Percentiles rank a stretch among this genome's conserved stretches.
Conservation (phyloP, 345 rosid genomes). For the Laguncularia racemosa region DNA sequence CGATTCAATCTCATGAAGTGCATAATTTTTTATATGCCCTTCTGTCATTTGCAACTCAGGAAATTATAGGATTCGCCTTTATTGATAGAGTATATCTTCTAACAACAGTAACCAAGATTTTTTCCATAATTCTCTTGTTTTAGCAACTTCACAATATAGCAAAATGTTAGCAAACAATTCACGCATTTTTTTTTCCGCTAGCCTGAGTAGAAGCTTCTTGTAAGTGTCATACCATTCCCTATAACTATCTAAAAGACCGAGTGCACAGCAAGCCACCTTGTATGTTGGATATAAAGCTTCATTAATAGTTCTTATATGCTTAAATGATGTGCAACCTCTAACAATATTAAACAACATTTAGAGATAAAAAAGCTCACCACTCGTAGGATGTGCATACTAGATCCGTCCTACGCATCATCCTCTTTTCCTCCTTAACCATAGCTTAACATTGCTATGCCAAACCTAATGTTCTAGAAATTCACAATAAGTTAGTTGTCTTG, state of each 20-base stretch:
- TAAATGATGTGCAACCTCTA: background rate
- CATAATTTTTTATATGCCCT: background rate
- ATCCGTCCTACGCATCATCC: slow-evolving; percentile 1
- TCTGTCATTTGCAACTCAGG: background rate
- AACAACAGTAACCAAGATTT: background rate
- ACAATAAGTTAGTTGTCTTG: background rate
- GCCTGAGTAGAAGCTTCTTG: background rate
- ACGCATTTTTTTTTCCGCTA: background rate
- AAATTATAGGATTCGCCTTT: background rate
- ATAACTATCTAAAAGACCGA: slow-evolving; percentile 9
- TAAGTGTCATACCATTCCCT: slow-evolving; percentile 5
- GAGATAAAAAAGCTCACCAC: slow-evolving; percentile 7
- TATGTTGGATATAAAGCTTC: background rate
- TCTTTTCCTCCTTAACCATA: background rate
- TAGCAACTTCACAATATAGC: background rate
- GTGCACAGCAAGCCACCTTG: slow-evolving; percentile 5
- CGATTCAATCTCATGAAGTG: background rate
- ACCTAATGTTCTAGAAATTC: slow-evolving; percentile 3
- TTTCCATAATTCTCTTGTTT: background rate
- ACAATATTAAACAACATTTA: slow-evolving; percentile 1
- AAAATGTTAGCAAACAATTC: slow-evolving; percentile 4
- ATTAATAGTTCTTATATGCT: slow-evolving; percentile 2
- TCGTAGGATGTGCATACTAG: background rate
- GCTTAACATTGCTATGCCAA: background rate
- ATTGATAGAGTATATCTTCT: background rate